phyloP scores from a whole-genome alignment of 1,284 basidiomycete genomes.

The Boletus sp. region DNA sequence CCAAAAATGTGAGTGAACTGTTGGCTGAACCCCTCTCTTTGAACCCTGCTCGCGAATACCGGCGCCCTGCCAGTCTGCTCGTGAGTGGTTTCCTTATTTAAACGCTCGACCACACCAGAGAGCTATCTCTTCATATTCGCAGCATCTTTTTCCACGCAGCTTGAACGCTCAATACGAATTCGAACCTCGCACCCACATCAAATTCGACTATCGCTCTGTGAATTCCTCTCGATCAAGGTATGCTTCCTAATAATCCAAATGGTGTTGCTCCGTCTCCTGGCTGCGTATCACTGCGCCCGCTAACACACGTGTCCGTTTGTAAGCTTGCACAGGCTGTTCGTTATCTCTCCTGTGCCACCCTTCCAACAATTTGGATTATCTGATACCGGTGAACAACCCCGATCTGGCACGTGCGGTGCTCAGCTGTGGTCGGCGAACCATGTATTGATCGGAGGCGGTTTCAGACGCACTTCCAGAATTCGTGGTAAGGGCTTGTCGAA shows the following conservation, averaged over 20 bases:
- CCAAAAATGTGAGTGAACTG: background rate
- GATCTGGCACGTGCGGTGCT: constrained; percentile 19
- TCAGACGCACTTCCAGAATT: constrained; percentile 19
- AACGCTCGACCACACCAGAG: background rate
- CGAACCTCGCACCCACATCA: constrained; percentile 21
- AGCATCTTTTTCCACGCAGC: constrained; percentile 6
- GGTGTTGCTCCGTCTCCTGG: constrained; percentile 4
- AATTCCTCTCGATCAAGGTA: constrained; percentile 18
- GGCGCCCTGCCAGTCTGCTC: background rate
- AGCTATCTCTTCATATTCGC: constrained; percentile 4
- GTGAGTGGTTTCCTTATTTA: background rate
- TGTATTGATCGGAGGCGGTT: constrained; percentile 27
- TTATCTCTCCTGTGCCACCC: constrained; percentile 9
- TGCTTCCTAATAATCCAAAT: constrained; percentile 6
- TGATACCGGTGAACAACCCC: constrained; percentile 15
- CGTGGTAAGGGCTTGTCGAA: constrained; percentile 19
- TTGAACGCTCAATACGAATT: constrained; percentile 6
- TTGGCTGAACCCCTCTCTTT: too few relatives aligned
- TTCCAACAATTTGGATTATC: constrained; percentile 17
- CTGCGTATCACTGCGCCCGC: constrained; percentile 26
- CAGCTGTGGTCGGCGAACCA: constrained; percentile 29
- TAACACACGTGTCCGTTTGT: constrained; percentile 4
- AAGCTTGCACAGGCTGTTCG: constrained; percentile 5
- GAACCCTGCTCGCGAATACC: background rate
- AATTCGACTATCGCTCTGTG: constrained; percentile 19